These are phyloP conservation scores for Coemansia sp. DNA, from an alignment of 192 early-diverging fungal genomes.

Conservation along the genomic window DNA sequence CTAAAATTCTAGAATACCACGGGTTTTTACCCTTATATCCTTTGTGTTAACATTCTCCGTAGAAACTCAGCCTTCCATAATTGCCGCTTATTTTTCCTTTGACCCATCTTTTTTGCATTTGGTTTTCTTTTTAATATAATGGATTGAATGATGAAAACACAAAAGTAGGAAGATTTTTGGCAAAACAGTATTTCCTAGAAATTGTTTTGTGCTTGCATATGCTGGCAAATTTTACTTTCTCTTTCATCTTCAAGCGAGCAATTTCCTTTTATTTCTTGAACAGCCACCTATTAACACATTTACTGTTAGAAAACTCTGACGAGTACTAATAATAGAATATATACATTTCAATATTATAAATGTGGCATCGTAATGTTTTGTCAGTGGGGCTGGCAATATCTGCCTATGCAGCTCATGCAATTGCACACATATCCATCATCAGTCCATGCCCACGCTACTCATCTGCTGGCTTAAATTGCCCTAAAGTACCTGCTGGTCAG, in stretches of 20 bases:
- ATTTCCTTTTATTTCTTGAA: not conserved
- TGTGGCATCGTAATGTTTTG: not conserved
- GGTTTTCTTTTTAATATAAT: not conserved
- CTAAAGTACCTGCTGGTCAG: slow-evolving; percentile 43
- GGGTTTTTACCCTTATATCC: no score
- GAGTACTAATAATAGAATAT: no score
- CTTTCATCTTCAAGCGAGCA: no score
- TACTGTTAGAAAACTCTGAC: no score
- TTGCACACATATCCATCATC: slow-evolving; percentile 23
- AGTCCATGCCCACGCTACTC: slow-evolving; percentile 38
- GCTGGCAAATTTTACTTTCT: no score
- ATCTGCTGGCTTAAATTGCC: slow-evolving; percentile 32
- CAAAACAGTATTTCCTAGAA: no score
- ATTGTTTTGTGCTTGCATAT: no score
- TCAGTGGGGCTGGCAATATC: not conserved
- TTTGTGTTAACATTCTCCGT: no score
- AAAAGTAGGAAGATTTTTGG: not conserved
- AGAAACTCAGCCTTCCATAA: not conserved
- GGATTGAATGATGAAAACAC: not conserved
- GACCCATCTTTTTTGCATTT: not conserved
- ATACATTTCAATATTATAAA: no score
- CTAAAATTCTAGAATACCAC: no score
- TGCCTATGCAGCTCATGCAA: not conserved
- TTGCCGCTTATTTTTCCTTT: not conserved
- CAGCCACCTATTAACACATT: not conserved